phyloP scores from a whole-genome alignment of 352 stramenopile species.

The Phytopythium kandeliae region DNA sequence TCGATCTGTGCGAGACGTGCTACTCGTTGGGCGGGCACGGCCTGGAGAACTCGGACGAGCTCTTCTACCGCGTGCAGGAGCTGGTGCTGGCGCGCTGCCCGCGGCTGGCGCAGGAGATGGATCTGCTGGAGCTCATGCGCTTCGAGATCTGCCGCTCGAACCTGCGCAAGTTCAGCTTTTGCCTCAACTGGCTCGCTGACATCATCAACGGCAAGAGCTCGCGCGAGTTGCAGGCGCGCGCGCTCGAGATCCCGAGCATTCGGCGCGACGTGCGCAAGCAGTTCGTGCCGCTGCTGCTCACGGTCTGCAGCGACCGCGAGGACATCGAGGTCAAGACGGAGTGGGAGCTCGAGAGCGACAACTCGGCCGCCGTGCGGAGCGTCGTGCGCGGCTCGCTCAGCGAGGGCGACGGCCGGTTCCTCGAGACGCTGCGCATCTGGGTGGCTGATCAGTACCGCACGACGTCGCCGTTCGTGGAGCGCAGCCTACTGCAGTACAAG shows the following conservation, averaged over 20 bases:
- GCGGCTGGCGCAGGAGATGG: constrained; percentile 52
- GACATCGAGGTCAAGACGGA: constrained; percentile 84
- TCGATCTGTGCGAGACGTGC: constrained; percentile 77
- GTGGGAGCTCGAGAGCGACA: constrained; percentile 80
- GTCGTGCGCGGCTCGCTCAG: constrained; percentile 46
- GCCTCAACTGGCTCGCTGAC: constrained; percentile 78
- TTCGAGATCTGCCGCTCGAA: constrained; percentile 87
- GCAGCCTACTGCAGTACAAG: constrained; percentile 74
- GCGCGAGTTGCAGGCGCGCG: constrained; percentile 62
- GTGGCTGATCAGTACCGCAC: constrained; percentile 82
- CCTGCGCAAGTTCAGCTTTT: constrained; percentile 82
- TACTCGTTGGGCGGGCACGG: constrained; percentile 80
- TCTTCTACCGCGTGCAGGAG: constrained; percentile 80
- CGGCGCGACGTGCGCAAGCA: constrained; percentile 72
- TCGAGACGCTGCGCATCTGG: constrained; percentile 83
- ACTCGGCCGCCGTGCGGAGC: constrained; percentile 56
- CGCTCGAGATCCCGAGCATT: constrained; percentile 76
- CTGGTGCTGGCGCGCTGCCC: constrained; percentile 61
- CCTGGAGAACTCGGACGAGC: constrained; percentile 79
- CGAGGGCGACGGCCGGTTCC: constrained; percentile 61
- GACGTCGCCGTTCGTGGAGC: constrained; percentile 81
- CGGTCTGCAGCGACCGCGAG: constrained; percentile 68
- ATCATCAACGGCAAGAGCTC: constrained; percentile 77
- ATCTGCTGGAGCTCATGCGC: constrained; percentile 74
- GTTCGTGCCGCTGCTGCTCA: constrained; percentile 74